Percentiles rank a stretch among this genome's conserved stretches.
Conservation (phyloP, 441 rosid genomes). For the Populus hybrid region DNA sequence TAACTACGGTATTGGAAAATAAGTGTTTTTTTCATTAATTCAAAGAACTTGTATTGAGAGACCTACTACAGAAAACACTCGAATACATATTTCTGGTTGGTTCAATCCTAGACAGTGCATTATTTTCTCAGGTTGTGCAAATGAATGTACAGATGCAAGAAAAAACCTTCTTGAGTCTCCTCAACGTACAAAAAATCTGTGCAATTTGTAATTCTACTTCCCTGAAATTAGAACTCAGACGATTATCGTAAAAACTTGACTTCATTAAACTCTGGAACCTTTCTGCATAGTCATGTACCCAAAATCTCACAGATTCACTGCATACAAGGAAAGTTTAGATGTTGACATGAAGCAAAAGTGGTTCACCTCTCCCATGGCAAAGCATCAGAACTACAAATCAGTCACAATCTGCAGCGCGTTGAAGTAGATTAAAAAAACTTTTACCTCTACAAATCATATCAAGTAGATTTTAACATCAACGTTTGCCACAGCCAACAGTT, state of each 20-base stretch:
- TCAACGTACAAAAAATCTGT: constrained; percentile 27
- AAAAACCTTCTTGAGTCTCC: constrained; percentile 20
- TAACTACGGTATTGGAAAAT: constrained; percentile 3
- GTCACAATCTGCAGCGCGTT: constrained; percentile 25
- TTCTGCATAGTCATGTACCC: not conserved
- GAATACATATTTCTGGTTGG: constrained; percentile 17
- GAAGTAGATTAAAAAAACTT: constrained; percentile 5
- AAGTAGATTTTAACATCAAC: not conserved
- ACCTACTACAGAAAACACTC: constrained; percentile 18
- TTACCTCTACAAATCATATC: not conserved
- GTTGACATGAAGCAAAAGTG: constrained; percentile 4
- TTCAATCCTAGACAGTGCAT: constrained; percentile 11
- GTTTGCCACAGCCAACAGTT: not conserved
- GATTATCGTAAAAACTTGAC: constrained; percentile 8
- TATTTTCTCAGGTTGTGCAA: constrained; percentile 11
- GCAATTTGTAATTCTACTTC: constrained; percentile 13
- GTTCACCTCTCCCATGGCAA: constrained; percentile 14
- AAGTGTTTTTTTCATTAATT: constrained; percentile 16
- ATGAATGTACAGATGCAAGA: constrained; percentile 28
- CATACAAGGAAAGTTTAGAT: not conserved
- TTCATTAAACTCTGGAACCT: not conserved
- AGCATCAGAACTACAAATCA: constrained; percentile 11
- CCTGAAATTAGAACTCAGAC: constrained; percentile 18
- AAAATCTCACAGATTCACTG: not conserved
- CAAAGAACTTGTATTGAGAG: constrained; percentile 23